Evolutionary conservation across 2,329 filamentous ascomycete genomes (phyloP).

Genomic region (Cladosporium halotolerans): DNA sequence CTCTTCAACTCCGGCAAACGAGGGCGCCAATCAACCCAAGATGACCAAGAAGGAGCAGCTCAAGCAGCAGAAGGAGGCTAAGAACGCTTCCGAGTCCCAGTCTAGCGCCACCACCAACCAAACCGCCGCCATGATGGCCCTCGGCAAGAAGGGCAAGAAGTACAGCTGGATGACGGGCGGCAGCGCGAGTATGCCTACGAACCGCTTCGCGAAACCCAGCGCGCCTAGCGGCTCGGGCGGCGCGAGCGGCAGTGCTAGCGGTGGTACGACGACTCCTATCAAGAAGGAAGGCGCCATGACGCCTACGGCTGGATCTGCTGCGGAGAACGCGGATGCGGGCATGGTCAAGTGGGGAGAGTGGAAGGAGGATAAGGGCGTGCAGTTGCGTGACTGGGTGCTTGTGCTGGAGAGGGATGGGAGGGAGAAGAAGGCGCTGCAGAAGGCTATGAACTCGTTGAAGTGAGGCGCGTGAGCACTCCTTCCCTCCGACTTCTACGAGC

Average conservation of each 20-base stretch:
- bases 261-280: conserved; percentile 21
- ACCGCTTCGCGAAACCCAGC: conserved; percentile 27
- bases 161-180: conserved; percentile 69
- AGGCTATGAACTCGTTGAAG: conserved; percentile 31
- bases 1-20: conserved; percentile 19
- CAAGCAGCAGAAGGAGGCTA: conserved; percentile 65
- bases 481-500: too few relatives aligned
- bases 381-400: conserved; percentile 74
- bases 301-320: conserved; percentile 9
- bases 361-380: conserved; percentile 71
- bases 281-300: conserved; percentile 8
- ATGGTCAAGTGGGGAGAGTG: conserved; percentile 31
- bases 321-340: conserved; percentile 14
- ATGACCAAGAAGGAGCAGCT: conserved; percentile 84
- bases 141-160: conserved; percentile 59
- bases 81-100: conserved; percentile 30
- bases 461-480: background rate
- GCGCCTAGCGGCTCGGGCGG: conserved; percentile 6
- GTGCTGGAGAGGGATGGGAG: conserved; percentile 73
- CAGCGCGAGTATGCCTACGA: conserved; percentile 46
- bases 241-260: conserved; percentile 12
- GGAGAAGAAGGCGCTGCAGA: conserved; percentile 57
- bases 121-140: conserved; percentile 68
- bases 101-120: conserved; percentile 71
- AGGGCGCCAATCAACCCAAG: conserved; percentile 49